Evolutionary conservation across 805 yeast species (phyloP), one percentile per base, ranked within the genome.

Genomic region (Spathaspora gorwiae): DNA sequence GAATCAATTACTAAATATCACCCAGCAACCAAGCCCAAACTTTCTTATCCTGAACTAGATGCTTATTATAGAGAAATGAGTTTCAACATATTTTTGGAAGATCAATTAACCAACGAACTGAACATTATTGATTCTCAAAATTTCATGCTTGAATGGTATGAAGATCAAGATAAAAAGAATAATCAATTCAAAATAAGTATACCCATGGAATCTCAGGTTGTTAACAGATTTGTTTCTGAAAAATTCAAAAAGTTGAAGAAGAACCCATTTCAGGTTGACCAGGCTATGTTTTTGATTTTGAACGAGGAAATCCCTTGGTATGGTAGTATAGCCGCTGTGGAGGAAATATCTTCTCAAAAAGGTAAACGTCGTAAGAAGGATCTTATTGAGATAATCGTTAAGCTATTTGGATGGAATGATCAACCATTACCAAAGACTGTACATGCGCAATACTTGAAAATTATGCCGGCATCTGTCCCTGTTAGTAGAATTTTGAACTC

Each of bases 391-490:
- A 59, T 83, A 42, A 64, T 79, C 13, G 60, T 83, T 30, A 76
- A 75, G 44, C 66, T 80, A 15, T 81, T 74, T 54, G 67, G 72
- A 12, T 83, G 90, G 89, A 83, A 82, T 54, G 65, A 64, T 30
- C 60, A 61, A 38, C 70, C 71, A 3, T 65, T 81, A 47, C 86
- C 86, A 0, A 62, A 57, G 8, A 60, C 72, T 2, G 67, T 71
- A 5, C 67, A 70, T 41, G 67, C 70, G 6, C 57, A 61, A 35
- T 56, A 55, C 31, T 59, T 70, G 37, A 60, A 66, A 31, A 56
- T 84, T 10, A 55, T 84, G 40, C 88, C 89, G 0, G 80, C 81
- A 15, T 78, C 84, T 7, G 78, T 79, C 5, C 84, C 84, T 2
- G 77, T 81, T 6, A 75, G 79, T 37, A 67, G 90, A 60, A 81